Evolutionary conservation across 2,329 filamentous ascomycete species (phyloP), one percentile per base, ranked within the genome.

Genomic region (Macrophomina phaseolina): DNA sequence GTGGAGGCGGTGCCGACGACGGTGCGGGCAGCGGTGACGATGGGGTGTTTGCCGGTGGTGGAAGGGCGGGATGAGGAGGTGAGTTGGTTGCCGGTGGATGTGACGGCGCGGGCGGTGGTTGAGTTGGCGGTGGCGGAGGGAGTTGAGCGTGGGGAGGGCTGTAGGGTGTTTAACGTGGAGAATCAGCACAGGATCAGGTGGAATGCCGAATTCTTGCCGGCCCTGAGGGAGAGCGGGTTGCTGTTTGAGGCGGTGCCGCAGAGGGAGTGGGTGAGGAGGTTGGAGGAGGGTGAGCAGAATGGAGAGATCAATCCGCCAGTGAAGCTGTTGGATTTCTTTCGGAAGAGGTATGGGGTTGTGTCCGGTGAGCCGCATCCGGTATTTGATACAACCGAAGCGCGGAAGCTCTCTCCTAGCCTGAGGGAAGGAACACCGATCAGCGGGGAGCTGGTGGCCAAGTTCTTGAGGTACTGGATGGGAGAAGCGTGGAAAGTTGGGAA

Each of bases 261-360:
- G 52, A n/a, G 34, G 14, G 53, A 66, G 34, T 66, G 64, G 64
- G 53, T 66, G 34, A 34, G 46, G n/a, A 9, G 53, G 42, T 71
- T 86, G 5, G 2, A 81, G 81, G 12, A 16, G 58, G 2, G 77
- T 2, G 83, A 87, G 71, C 82, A 83, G 0, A 68, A 76, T 48
- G 63, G 3, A 5, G 38, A 45, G 5, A 73, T 69, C 16, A 87
- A 87, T 69, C 84, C 85, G 8, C 79, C 83, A 0, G 79, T 85
- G 69, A 86, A 86, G 72, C 76, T 87, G 0, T 67, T 86, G 1
- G 83, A 85, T 49, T 87, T 85, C 75, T 87, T 86, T 67, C 73
- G 78, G 11, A 75, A 76, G 2, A 86, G 86, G 70, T 87, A 87
- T 69, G 81, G 83, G 0, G 11, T 38, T 2, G 51, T 61, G 45